A percentile compares a stretch with the other conserved stretches of the same genome.
phyloP scores from a whole-genome alignment of 345 rosid genomes.

The Lumnitzera racemosa region DNA sequence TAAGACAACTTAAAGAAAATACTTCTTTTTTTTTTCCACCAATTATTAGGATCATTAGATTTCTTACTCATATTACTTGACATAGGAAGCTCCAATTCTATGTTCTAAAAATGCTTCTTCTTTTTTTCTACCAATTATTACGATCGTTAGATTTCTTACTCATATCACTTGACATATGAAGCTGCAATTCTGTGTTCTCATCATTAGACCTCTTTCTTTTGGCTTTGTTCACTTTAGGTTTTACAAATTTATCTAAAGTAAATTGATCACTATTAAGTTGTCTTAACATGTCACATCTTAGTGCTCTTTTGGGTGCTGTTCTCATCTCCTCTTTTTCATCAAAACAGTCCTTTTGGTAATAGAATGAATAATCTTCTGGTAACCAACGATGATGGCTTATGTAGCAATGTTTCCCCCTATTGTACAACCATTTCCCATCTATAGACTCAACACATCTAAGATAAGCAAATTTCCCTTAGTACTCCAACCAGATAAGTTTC shows the following conservation, averaged over 20 bases:
- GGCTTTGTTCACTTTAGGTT: neutral
- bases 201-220: neutral
- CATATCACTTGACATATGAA: neutral
- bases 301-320: neutral
- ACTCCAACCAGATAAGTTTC: neutral
- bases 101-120: neutral
- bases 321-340: neutral
- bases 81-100: neutral
- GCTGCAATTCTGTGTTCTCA: neutral
- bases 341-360: neutral
- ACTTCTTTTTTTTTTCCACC: neutral
- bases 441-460: neutral
- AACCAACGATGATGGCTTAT: neutral
- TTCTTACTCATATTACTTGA: neutral
- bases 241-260: neutral
- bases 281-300: neutral
- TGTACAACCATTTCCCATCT: neutral
- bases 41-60: slow-evolving; percentile 3
- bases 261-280: neutral
- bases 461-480: slow-evolving; percentile 1
- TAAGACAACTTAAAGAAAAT: neutral
- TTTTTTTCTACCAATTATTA: neutral
- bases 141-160: neutral
- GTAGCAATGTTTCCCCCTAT: neutral
- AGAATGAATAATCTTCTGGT: neutral